Evolutionary conservation across 176 grass and related monocot genomes (phyloP).

Genomic region (Bolboschoenus planiculmis): DNA sequence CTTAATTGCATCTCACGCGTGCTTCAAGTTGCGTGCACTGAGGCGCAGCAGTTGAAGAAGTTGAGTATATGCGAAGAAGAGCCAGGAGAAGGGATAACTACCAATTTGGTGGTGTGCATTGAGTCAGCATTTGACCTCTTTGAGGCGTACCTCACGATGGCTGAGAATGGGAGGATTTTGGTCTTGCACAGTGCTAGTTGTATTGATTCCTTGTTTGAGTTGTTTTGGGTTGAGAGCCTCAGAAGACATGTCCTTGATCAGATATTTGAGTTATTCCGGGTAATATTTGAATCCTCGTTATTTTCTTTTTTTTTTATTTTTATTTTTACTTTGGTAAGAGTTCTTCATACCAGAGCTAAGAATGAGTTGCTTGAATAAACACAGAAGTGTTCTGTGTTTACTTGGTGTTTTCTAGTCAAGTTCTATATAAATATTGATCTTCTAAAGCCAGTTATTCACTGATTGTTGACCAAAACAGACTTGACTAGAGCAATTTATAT

Average conservation of each 20-base stretch:
- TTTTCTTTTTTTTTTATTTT: no score
- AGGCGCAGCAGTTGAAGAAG: constrained; percentile 68
- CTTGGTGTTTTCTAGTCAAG: background rate
- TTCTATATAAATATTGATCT: background rate
- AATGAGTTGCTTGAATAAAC: background rate
- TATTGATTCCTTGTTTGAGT: constrained; percentile 76
- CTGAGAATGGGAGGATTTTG: constrained; percentile 49
- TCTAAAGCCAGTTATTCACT: background rate
- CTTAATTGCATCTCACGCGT: constrained; percentile 61
- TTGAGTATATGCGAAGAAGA: constrained; percentile 40
- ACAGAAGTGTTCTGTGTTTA: background rate
- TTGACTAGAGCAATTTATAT: background rate
- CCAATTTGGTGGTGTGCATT: constrained; percentile 46
- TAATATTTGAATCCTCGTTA: constrained; percentile 24
- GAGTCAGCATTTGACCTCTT: constrained; percentile 83
- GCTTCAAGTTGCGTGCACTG: constrained; percentile 68
- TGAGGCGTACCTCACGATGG: constrained; percentile 65
- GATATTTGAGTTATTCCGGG: constrained; percentile 83
- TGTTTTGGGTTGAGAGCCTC: constrained; percentile 90
- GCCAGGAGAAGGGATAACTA: constrained; percentile 19
- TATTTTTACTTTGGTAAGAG: constrained; percentile 12
- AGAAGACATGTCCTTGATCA: constrained; percentile 69
- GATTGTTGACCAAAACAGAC: background rate
- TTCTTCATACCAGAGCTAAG: background rate
- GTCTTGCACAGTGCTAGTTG: constrained; percentile 73